Evolutionary conservation across 345 rosid genomes (phyloP), one percentile per base, ranked within the genome.

Genomic region (Dimocarpus longan): DNA sequence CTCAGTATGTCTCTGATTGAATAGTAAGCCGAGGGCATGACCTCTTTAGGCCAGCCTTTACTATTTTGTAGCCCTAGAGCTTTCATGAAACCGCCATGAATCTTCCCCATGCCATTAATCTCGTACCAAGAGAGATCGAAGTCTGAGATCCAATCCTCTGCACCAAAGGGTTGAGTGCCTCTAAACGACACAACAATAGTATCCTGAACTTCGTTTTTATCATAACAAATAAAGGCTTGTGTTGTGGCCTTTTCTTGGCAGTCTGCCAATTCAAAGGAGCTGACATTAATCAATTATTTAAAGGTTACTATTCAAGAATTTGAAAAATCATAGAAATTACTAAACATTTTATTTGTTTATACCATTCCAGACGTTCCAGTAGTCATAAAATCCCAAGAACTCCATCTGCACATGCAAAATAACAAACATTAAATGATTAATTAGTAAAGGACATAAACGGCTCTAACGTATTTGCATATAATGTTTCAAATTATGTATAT

Each of bases 321-420:
- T 15, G 57, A 52, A 65, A 64, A 8, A 28, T 26, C 67, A 63
- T 24, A 50, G 5, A 50, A 50, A 50, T 50, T 11, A 50, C 15
- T 50, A 12, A 50, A 50, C 56, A 2, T 22, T 26, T 2, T 10
- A 7, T 63, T 9, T 8, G 21, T 76, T 66, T 72, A 48, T 86
- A 94, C 97, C 97, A 44, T 94, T 90, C 96, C 97, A 93, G 63
- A 96, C 97, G 40, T 94, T 90, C 96, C 97, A 93, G 63, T 76
- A 93, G 82, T 90, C 87, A 70, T 67, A 60, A 44, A 76, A 80
- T 44, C 92, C 96, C 85, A 94, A 64, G 76, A 82, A 84, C 66
- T 90, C 89, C 95, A 91, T 93, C 92, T 89, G 90, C 81, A 64
- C 22, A 46, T 46, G 52, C 52, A 60, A 52, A 12, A 5, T 43